These are phyloP conservation scores for Ganoderma leucocontextum DNA, from an alignment of 1,284 basidiomycete genomes.

Conservation along the genomic window DNA sequence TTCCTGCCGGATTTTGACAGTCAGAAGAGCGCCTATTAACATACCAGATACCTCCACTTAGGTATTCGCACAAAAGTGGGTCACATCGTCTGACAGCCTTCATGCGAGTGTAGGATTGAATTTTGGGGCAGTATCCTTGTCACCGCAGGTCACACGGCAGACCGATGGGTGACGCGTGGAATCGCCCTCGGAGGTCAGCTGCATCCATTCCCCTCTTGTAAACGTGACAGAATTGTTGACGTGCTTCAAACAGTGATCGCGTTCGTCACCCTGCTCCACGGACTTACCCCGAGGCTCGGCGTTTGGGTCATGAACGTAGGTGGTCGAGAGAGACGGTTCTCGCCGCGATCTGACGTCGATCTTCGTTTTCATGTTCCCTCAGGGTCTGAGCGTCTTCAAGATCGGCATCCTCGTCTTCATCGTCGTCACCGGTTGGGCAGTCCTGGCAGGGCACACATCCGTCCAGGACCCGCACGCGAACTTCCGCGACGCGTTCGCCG, in stretches of 20 bases:
- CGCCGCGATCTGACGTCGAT: background rate
- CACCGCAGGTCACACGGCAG: constrained; percentile 49
- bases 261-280: constrained; percentile 36
- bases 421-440: constrained; percentile 56
- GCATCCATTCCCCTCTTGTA: no score
- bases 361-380: background rate
- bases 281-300: constrained; percentile 38
- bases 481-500: constrained; percentile 51
- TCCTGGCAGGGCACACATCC: constrained; percentile 52
- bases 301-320: constrained; percentile 42
- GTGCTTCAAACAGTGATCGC: constrained; percentile 32
- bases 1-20: background rate
- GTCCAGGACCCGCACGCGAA: constrained; percentile 57
- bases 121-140: constrained; percentile 52
- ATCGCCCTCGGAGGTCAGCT: constrained; percentile 61
- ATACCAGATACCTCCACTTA: background rate
- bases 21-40: background rate
- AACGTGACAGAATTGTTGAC: background rate
- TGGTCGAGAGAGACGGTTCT: background rate
- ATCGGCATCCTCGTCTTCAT: constrained; percentile 65
- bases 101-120: background rate
- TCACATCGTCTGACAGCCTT: background rate
- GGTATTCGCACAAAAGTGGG: constrained; percentile 42
- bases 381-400: constrained; percentile 66
- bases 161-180: constrained; percentile 60